Evolutionary conservation across 1,139 yeast genomes (phyloP), one percentile per base, ranked within the genome.

Genomic region (Yamadazyma dendronema): DNA sequence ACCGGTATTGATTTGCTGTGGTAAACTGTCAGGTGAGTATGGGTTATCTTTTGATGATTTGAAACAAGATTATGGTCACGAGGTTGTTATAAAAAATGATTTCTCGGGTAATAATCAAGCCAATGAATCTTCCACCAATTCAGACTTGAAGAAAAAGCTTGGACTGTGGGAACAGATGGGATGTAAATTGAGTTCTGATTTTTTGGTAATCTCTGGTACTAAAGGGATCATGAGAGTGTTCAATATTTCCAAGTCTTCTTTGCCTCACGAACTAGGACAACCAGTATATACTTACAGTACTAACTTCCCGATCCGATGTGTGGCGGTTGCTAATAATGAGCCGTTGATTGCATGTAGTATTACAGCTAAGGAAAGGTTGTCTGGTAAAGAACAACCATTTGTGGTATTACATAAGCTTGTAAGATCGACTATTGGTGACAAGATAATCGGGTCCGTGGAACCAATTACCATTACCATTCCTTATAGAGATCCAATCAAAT

Each of bases 401-500:
- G 76, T 89, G 15, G 78, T 84, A 7, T 61, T 89, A 36, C 87
- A 87, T 47, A 70, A 75, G 33, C 46, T 79, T 10, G 61, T 54
- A 17, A 36, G 49, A 28, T 46, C 52, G 3, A 57, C 36, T 31
- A 16, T 38, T 6, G 56, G 49, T 2, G 47, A 46, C 29, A 40
- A 31, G n/a, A 50, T 45, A 14, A 37, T 67, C n/a, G 52, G 53
- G 30, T 59, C 62, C 26, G 75, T 69, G 16, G 75, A 68, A 41
- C 84, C 85, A 4, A 75, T 83, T 4, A 80, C 94, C 2, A 83
- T 89, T 29, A 82, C 95, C 0, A 71, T 86, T 36, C 96, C 97
- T 0, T 87, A 86, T 56, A 65, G 88, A 31, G 97, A 89, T 57
- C 95, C 95, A 0, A 79, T 90, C 29, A 84, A 84, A 46, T 68